Conservation (phyloP, 306 rosid species). For the Acacia melanoxylon region DNA sequence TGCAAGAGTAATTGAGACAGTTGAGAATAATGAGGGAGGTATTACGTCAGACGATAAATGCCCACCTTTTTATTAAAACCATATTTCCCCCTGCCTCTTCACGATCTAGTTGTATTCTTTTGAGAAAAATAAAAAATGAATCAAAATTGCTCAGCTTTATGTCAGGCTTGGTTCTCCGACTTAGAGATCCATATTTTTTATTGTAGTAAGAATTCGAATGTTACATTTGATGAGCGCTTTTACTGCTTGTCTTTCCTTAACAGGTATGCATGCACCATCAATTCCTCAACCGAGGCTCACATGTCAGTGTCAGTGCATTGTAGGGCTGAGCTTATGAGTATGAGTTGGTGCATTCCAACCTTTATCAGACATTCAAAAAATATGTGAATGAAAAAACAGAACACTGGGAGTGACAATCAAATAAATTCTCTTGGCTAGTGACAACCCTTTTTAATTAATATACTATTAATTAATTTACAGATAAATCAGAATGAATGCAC, state of each 20-base stretch:
- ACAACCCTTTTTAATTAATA: not conserved
- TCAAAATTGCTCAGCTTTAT: not conserved
- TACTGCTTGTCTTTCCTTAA: constrained; percentile 27
- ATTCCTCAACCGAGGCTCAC: constrained; percentile 22
- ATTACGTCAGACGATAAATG: constrained; percentile 83
- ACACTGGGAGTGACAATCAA: not conserved
- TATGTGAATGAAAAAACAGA: not conserved
- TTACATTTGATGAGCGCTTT: constrained; percentile 1
- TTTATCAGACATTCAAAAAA: not conserved
- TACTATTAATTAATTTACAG: not conserved
- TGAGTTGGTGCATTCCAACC: not conserved
- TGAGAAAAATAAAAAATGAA: no score
- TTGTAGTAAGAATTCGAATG: not conserved
- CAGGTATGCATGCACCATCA: constrained; percentile 28
- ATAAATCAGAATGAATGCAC: not conserved
- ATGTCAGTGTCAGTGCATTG: constrained; percentile 22
- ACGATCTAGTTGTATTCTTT: not conserved
- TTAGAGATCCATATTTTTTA: not conserved
- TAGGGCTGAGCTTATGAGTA: not conserved
- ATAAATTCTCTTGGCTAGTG: not conserved
- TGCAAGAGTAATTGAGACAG: constrained; percentile 91
- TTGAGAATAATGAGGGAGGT: constrained; percentile 71
- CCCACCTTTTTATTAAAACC: not conserved
- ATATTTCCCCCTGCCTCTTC: not conserved
- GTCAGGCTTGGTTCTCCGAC: not conserved